Base-by-base conservation (phyloP, 139 green algal species). In the Dunaliella primolecta region DNA sequence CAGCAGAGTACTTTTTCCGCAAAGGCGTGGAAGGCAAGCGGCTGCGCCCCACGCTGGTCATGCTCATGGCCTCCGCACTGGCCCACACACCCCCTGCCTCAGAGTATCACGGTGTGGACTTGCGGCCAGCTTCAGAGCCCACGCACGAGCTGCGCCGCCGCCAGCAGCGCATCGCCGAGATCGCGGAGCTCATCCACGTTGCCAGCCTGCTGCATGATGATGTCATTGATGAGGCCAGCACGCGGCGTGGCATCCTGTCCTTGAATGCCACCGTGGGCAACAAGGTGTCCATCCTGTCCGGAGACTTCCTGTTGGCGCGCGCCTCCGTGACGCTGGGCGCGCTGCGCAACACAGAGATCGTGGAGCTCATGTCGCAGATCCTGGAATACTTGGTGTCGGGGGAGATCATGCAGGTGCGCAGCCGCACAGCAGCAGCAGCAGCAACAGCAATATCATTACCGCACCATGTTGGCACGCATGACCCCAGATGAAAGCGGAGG, bases 151-250 rank as follows among this genome's bases (percentile, higher is more conserved):
- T 87, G 38, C 90, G 97, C 34, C 86, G 96, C 25, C 87, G 94
- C 78, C 96, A 98, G 93, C 96, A 98, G 91, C 91, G 96, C 25
- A 91, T 99, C 7, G 96, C 97, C 30, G 97, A 99, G 85, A 98
- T 99, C 72, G 93, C 96, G 0, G 97, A 99, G 90, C 90, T 98
- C 35, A 99, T 99, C 71, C 97, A 99, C 88, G 95, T 98, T 20
- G 95, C 96, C 56, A 94, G 87, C 85, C 87, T 98, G 80, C 89
- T 98, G 87, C 97, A 99, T 87, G 97, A 99, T 80, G 97, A 99
- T 85, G 97, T 99, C 0, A 94, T 99, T 30, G 97, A 99, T 85
- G 89, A 94, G 36, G 94, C 97, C 0, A 85, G 87, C 32, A 98
- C 93, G 2, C 91, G 97, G 3, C 86, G 97, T 0, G 97, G 97